phyloP scores from a whole-genome alignment of 2,329 filamentous ascomycete species.

The Gremmenia infestans region DNA sequence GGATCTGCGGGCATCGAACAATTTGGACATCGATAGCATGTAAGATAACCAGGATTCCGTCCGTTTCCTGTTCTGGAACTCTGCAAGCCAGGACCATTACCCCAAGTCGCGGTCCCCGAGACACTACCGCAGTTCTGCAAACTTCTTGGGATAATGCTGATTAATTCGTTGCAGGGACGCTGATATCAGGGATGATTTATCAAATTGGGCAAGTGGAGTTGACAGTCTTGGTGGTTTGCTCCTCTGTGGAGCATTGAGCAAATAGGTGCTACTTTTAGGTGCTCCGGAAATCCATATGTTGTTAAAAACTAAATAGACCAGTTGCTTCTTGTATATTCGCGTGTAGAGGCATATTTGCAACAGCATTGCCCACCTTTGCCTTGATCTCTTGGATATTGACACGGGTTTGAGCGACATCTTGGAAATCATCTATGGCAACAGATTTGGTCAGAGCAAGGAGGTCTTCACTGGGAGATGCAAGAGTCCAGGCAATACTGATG shows the following conservation, averaged over 20 bases:
- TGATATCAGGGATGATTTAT: slow-evolving; percentile 3
- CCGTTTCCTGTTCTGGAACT: too few species aligned
- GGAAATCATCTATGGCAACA: slow-evolving; percentile 8
- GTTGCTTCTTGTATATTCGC: slow-evolving; percentile 13
- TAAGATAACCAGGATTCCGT: too few species aligned
- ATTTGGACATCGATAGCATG: neutral
- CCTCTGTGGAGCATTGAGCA: neutral
- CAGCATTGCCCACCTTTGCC: slow-evolving; percentile 68
- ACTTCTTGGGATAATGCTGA: too few species aligned
- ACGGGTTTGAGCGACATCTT: slow-evolving; percentile 33
- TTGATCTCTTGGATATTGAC: slow-evolving; percentile 61
- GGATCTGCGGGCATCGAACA: slow-evolving; percentile 1
- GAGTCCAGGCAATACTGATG: slow-evolving; percentile 82
- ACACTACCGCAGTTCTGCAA: too few species aligned
- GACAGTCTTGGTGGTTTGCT: slow-evolving; percentile 10
- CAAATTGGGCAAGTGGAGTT: slow-evolving; percentile 3
- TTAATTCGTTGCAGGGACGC: neutral
- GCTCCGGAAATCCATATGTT: neutral
- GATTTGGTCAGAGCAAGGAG: slow-evolving; percentile 35
- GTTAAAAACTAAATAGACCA: slow-evolving; percentile 22
- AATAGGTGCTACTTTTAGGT: neutral
- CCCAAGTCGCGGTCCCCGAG: too few species aligned
- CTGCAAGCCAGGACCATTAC: too few species aligned
- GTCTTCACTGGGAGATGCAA: slow-evolving; percentile 47
- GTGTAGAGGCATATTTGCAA: slow-evolving; percentile 46